Evolutionary conservation across 1,284 basidiomycete genomes (phyloP).

Genomic region (Fomitopsis betulina): DNA sequence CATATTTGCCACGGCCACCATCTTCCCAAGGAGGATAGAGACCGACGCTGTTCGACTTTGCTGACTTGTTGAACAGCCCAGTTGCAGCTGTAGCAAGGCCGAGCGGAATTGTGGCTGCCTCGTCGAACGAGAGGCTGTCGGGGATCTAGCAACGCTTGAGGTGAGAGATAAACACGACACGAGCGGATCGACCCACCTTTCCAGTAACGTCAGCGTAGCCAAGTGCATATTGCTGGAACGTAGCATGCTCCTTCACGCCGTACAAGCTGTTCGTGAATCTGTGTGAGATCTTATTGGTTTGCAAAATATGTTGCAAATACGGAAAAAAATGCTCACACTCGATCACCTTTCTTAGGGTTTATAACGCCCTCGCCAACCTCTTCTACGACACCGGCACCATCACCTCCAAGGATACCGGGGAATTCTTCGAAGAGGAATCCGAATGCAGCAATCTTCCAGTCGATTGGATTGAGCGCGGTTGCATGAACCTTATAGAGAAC

Average conservation of each 20-base stretch:
- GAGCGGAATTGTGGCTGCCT: conserved; percentile 35
- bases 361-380: conserved; percentile 14
- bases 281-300: too few species aligned
- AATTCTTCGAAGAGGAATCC: conserved; percentile 19
- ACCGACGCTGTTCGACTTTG: conserved; percentile 23
- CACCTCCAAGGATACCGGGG: conserved; percentile 18
- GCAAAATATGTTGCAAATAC: too few species aligned
- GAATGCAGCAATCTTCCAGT: conserved; percentile 36
- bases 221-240: conserved; percentile 25
- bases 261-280: neutral
- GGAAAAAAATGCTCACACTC: conserved; percentile 10
- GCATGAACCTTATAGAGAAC: conserved; percentile 40
- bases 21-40: conserved; percentile 26
- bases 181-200: too few species aligned
- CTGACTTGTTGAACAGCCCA: conserved; percentile 31
- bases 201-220: conserved; percentile 20
- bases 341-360: conserved; percentile 11
- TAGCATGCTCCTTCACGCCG: conserved; percentile 8
- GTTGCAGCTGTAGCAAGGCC: conserved; percentile 34
- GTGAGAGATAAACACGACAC: conserved; percentile 16
- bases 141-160: conserved; percentile 24
- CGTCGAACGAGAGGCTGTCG: conserved; percentile 25
- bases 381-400: conserved; percentile 17
- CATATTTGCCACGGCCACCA: conserved; percentile 31
- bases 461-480: conserved; percentile 43